phyloP scores from a whole-genome alignment of 2,329 filamentous ascomycete genomes.

The Trichoderma koningiopsis region DNA sequence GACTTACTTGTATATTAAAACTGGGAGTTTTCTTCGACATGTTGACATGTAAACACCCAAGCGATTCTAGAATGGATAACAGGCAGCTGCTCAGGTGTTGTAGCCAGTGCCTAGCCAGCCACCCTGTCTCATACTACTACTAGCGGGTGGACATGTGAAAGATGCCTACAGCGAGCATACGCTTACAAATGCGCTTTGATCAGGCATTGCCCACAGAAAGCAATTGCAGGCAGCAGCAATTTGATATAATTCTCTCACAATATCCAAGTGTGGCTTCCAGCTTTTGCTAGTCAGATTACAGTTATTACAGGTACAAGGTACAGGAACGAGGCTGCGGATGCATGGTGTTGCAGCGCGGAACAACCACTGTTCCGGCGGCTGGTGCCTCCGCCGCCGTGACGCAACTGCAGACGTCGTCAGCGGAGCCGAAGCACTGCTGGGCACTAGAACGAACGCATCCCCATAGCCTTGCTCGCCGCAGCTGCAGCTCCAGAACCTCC shows the following conservation, averaged over 20 bases:
- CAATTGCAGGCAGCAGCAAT: neutral
- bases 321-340: neutral
- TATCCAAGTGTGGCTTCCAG: neutral
- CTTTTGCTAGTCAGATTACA: conserved; percentile 8
- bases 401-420: conserved; percentile 26
- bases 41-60: neutral
- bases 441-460: conserved; percentile 2
- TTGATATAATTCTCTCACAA: neutral
- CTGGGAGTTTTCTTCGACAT: neutral
- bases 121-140: neutral
- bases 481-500: conserved; percentile 9
- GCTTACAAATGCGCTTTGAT: neutral
- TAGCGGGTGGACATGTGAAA: neutral
- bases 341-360: conserved; percentile 6
- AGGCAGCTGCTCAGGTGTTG: neutral
- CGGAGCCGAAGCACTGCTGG: conserved; percentile 9
- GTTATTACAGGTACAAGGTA: conserved; percentile 22
- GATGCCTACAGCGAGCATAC: neutral
- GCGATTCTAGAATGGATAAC: neutral
- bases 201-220: neutral
- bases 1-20: neutral
- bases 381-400: conserved; percentile 26
- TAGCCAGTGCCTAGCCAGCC: neutral
- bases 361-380: conserved; percentile 20
- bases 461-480: conserved; percentile 15